Conservation (phyloP, 495 filamentous ascomycete genomes). For the Penicillium steckii region DNA sequence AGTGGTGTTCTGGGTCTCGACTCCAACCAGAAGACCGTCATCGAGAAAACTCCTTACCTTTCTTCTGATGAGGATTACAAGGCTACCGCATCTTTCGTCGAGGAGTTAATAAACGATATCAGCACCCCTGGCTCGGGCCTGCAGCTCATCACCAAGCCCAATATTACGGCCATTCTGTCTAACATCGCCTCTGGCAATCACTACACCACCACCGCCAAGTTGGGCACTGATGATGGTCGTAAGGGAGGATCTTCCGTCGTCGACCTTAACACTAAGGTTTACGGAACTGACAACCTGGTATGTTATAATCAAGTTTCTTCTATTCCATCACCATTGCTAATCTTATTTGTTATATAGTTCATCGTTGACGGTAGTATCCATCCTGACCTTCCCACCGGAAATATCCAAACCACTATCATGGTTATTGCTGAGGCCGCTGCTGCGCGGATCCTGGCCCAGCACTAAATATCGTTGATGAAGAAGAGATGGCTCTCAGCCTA, state of each 20-base stretch:
- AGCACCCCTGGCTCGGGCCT: slow-evolving; percentile 52
- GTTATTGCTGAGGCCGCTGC: slow-evolving; percentile 41
- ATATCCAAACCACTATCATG: slow-evolving; percentile 45
- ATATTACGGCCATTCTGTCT: slow-evolving; percentile 48
- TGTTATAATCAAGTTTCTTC: not conserved
- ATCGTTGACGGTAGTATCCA: slow-evolving; percentile 41
- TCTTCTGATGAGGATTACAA: slow-evolving; percentile 22
- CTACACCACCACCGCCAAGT: slow-evolving; percentile 65
- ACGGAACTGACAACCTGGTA: slow-evolving; percentile 67
- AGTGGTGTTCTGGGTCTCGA: slow-evolving; percentile 61
- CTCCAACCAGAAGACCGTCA: slow-evolving; percentile 54
- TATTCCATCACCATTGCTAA: slow-evolving; percentile 1
- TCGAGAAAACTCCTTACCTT: slow-evolving; percentile 46
- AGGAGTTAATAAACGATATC: slow-evolving; percentile 52
- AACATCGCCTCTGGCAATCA: slow-evolving; percentile 60
- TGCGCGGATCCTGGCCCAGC: slow-evolving; percentile 33
- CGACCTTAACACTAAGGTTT: slow-evolving; percentile 68
- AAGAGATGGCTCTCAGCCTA: not conserved
- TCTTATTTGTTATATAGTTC: slow-evolving; percentile 15
- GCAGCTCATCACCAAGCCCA: slow-evolving; percentile 53
- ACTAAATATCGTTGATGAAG: not conserved
- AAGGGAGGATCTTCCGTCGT: slow-evolving; percentile 64
- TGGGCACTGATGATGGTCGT: slow-evolving; percentile 66
- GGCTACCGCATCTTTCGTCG: slow-evolving; percentile 33
- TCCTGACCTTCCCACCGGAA: slow-evolving; percentile 45